Evolutionary conservation across 305 asterid species (phyloP).

Genomic region (Ajuga reptans): DNA sequence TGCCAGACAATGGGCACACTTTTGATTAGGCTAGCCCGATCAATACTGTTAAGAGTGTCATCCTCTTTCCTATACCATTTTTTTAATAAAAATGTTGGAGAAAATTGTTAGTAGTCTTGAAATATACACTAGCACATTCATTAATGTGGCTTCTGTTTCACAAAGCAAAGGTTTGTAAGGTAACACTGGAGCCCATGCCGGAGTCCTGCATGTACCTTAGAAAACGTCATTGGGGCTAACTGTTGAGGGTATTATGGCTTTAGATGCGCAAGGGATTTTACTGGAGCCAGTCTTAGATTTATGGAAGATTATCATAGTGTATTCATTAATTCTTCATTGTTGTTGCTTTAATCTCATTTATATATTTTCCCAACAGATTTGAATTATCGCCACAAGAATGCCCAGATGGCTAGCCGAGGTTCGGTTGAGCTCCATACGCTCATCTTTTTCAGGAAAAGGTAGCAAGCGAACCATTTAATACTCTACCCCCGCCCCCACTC

Average conservation of each 20-base stretch:
- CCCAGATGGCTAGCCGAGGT: constrained; percentile 97
- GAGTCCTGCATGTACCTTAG: too few relatives aligned
- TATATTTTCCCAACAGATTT: constrained; percentile 46
- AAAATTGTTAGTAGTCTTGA: background rate
- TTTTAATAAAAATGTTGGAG: background rate
- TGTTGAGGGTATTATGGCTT: background rate
- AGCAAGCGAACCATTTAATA: constrained; percentile 4
- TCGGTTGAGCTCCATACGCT: constrained; percentile 96
- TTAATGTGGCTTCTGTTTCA: background rate
- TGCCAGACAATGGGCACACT: background rate
- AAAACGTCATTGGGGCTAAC: too few relatives aligned
- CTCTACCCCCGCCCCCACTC: background rate
- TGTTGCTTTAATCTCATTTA: constrained; percentile 14
- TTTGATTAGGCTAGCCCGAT: background rate
- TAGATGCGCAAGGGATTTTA: background rate
- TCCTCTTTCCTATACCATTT: background rate
- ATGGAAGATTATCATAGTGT: background rate
- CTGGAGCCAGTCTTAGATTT: background rate
- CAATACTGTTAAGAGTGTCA: background rate
- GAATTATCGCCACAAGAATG: constrained; percentile 93
- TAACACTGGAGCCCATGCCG: too few relatives aligned
- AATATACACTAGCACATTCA: background rate
- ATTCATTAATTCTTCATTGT: constrained; percentile 4
- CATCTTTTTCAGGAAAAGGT: constrained; percentile 84
- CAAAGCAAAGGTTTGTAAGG: background rate